Percentiles rank a stretch among this genome's conserved stretches.
phyloP scores from a whole-genome alignment of 2,329 filamentous ascomycete species.

The Myriosclerotinia scirpicola region DNA sequence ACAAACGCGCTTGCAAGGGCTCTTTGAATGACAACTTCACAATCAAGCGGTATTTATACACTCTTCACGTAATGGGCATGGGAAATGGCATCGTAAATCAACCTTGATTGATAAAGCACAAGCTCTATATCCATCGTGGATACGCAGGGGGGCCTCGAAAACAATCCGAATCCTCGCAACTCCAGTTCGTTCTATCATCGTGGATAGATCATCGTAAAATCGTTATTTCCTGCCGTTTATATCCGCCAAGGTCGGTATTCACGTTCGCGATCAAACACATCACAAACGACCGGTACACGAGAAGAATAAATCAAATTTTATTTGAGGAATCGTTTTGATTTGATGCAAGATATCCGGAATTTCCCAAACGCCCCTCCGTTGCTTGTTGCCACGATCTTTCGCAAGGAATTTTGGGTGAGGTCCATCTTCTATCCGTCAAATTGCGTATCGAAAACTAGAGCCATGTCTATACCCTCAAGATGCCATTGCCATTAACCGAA shows the following conservation, averaged over 20 bases:
- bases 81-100: conserved; percentile 37
- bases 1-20: conserved; percentile 3
- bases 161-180: conserved; percentile 62
- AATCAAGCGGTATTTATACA: not conserved
- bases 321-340: conserved; percentile 37
- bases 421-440: conserved; percentile 73
- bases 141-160: conserved; percentile 65
- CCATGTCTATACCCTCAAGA: conserved; percentile 36
- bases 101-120: conserved; percentile 59
- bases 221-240: conserved; percentile 50
- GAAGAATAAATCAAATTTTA: conserved; percentile 36
- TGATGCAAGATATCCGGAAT: conserved; percentile 81
- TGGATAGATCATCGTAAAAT: conserved; percentile 45
- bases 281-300: conserved; percentile 36
- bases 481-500: conserved; percentile 34
- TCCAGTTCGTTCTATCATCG: conserved; percentile 38
- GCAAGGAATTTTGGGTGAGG: conserved; percentile 53
- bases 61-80: conserved; percentile 13
- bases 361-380: conserved; percentile 64
- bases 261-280: conserved; percentile 36
- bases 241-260: conserved; percentile 48
- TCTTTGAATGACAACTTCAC: not conserved
- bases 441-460: conserved; percentile 43
- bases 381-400: conserved; percentile 39
- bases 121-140: conserved; percentile 35